Percentiles rank a stretch among this genome's conserved stretches.
These are phyloP conservation scores for Teunomyces lycoperdinae DNA, from an alignment of 805 yeast genomes.

Conservation along the genomic window DNA sequence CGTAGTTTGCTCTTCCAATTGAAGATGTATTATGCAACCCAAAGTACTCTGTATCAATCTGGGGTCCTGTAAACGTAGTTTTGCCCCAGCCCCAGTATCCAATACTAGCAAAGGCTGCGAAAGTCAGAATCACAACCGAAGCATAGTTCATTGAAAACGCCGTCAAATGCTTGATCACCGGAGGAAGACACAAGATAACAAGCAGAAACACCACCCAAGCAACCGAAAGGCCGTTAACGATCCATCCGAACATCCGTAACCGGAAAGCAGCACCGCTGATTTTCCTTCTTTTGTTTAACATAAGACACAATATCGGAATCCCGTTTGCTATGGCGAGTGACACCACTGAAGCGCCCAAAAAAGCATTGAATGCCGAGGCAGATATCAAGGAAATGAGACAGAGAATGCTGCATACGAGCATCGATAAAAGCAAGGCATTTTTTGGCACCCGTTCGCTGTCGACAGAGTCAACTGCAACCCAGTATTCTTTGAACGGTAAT, in stretches of 20 bases:
- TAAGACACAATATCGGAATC: constrained; percentile 64
- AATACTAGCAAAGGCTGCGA: constrained; percentile 46
- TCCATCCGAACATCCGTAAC: constrained; percentile 60
- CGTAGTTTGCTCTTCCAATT: constrained; percentile 10
- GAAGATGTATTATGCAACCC: constrained; percentile 33
- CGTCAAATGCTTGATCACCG: constrained; percentile 45
- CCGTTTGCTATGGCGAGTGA: constrained; percentile 74
- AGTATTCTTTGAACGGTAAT: constrained; percentile 58
- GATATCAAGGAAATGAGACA: constrained; percentile 69
- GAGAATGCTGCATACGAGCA: constrained; percentile 56
- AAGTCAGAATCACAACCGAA: constrained; percentile 51
- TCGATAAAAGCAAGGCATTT: constrained; percentile 64
- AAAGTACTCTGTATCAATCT: constrained; percentile 44
- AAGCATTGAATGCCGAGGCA: constrained; percentile 75
- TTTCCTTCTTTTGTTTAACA: constrained; percentile 57
- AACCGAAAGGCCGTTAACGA: constrained; percentile 56
- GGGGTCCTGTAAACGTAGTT: constrained; percentile 61
- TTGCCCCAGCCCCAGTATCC: constrained; percentile 65
- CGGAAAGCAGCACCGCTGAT: constrained; percentile 69
- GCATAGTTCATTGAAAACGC: constrained; percentile 60
- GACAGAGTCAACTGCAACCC: constrained; percentile 62
- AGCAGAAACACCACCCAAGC: constrained; percentile 59
- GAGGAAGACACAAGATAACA: constrained; percentile 67
- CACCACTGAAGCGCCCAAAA: constrained; percentile 78
- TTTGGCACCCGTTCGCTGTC: constrained; percentile 63